Evolutionary conservation across 1,284 basidiomycete genomes (phyloP).

Genomic region (Apiotrichum porosum): DNA sequence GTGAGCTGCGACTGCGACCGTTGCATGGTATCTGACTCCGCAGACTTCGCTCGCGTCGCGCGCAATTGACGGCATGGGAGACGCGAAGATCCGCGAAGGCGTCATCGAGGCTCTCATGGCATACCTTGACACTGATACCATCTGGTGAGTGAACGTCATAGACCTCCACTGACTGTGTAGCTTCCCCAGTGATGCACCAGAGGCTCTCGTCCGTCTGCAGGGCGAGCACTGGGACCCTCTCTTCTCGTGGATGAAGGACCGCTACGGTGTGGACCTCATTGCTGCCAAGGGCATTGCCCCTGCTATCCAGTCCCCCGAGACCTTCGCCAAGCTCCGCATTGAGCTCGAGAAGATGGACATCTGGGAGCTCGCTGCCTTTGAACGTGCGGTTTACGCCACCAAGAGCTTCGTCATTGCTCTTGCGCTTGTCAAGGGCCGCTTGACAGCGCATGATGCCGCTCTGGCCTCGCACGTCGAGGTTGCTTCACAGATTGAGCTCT

Average conservation of each 20-base stretch:
- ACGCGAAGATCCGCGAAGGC: conserved; percentile 57
- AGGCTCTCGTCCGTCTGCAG: conserved; percentile 72
- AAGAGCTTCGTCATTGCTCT: conserved; percentile 89
- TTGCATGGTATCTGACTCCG: neutral
- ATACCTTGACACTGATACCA: conserved; percentile 92
- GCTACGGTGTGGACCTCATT: conserved; percentile 63
- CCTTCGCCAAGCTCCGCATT: conserved; percentile 58
- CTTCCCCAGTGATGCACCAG: conserved; percentile 76
- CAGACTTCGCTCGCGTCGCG: conserved; percentile 85
- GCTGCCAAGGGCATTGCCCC: conserved; percentile 65
- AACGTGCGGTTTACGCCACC: conserved; percentile 80
- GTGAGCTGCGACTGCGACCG: conserved; percentile 53
- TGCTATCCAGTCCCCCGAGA: conserved; percentile 63
- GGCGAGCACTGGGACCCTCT: conserved; percentile 86
- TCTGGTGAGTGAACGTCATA: conserved; percentile 60
- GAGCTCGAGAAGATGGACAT: conserved; percentile 63
- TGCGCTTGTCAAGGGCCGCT: conserved; percentile 69
- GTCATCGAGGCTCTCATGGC: conserved; percentile 70
- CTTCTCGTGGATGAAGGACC: conserved; percentile 67
- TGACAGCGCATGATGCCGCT: conserved; percentile 79
- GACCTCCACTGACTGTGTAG: conserved; percentile 47
- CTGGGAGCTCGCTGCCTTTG: conserved; percentile 89
- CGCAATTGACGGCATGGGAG: conserved; percentile 74
- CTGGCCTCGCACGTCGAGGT: conserved; percentile 85
- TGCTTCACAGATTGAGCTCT: conserved; percentile 85